Percentiles rank a stretch among this genome's conserved stretches.
phyloP scores from a whole-genome alignment of 768 basidiomycete genomes.

The Mycena capillaripes region DNA sequence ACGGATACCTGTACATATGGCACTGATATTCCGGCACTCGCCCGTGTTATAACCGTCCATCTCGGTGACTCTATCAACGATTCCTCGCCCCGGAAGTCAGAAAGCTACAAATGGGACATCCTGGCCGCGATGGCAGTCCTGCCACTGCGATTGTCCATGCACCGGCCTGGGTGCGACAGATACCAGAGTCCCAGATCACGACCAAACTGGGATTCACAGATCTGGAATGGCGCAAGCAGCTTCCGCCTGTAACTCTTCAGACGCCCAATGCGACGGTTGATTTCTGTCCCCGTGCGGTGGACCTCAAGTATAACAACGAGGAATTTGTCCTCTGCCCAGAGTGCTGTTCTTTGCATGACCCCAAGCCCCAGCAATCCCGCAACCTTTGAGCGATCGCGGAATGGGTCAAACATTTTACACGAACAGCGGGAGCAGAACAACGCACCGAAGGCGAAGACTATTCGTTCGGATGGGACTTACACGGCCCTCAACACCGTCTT shows the following conservation, averaged over 20 bases:
- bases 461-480: conserved; percentile 12
- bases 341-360: no score
- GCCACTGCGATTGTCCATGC: background rate
- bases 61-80: no score
- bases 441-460: background rate
- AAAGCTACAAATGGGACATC: conserved; percentile 13
- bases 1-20: no score
- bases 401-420: no score
- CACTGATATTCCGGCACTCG: no score
- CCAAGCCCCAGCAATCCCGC: no score
- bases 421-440: background rate
- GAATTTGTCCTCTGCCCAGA: no score
- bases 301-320: no score
- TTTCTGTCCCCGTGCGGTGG: no score
- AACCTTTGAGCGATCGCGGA: no score
- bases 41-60: no score
- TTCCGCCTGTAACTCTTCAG: background rate
- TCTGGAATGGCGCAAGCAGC: background rate
- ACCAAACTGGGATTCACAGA: background rate
- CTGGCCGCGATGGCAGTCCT: conserved; percentile 2
- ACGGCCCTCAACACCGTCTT: background rate
- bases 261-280: conserved; percentile 4
- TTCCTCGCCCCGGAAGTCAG: background rate
- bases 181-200: background rate
- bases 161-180: no score